A percentile compares a stretch with the other conserved stretches of the same genome.
phyloP scores from a whole-genome alignment of 2,329 filamentous ascomycete species.

The Clonostachys chloroleuca region DNA sequence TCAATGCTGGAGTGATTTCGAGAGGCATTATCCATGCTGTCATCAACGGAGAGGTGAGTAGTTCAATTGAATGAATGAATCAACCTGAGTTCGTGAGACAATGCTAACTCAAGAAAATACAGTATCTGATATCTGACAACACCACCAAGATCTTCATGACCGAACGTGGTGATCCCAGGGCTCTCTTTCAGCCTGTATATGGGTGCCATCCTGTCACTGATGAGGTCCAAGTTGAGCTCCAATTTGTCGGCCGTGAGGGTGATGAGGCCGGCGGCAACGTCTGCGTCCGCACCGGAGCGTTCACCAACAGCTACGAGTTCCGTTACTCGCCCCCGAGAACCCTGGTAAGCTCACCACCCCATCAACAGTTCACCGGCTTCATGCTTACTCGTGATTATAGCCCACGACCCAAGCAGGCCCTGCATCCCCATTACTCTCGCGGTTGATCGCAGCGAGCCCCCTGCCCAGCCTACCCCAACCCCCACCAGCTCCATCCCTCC shows the following conservation, averaged over 20 bases:
- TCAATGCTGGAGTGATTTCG: slow-evolving; percentile 30
- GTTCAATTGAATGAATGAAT: slow-evolving; percentile 3
- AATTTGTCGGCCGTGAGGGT: slow-evolving; percentile 20
- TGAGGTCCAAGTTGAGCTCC: slow-evolving; percentile 27
- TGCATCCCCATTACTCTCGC: not conserved
- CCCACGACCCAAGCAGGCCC: not conserved
- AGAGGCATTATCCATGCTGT: slow-evolving; percentile 25
- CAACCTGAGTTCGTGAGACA: too few relatives aligned
- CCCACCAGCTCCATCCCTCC: not conserved
- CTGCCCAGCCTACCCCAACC: not conserved
- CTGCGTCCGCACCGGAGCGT: slow-evolving; percentile 27
- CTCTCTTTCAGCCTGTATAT: slow-evolving; percentile 31
- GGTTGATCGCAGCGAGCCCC: not conserved
- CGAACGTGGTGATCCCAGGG: slow-evolving; percentile 32
- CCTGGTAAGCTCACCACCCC: slow-evolving; percentile 16
- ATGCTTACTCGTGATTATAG: not conserved
- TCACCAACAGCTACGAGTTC: slow-evolving; percentile 30
- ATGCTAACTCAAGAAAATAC: slow-evolving; percentile 17
- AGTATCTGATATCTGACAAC: slow-evolving; percentile 22
- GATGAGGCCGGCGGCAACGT: slow-evolving; percentile 25
- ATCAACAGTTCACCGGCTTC: not conserved
- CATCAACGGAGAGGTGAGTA: slow-evolving; percentile 37
- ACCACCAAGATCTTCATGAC: slow-evolving; percentile 45
- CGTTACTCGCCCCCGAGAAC: slow-evolving; percentile 34
- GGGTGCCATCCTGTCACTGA: slow-evolving; percentile 35